These are phyloP conservation scores for Cryptococcus maquisensis DNA, from an alignment of 1,284 basidiomycete species.

Conservation along the genomic window DNA sequence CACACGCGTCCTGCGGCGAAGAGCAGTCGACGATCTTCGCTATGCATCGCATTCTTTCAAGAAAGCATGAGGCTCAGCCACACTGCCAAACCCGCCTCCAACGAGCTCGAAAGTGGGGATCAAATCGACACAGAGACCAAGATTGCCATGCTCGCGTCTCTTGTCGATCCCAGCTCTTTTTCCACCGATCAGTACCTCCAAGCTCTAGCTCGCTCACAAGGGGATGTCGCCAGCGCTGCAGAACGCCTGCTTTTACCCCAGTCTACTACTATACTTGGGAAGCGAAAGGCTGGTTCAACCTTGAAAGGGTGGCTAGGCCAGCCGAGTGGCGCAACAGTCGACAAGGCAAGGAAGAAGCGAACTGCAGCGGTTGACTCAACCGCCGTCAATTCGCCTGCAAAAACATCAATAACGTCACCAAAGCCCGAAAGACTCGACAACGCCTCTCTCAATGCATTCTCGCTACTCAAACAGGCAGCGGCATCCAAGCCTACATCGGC, in stretches of 20 bases:
- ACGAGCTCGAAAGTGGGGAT: not conserved
- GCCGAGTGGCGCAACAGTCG: not conserved
- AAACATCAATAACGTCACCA: not conserved
- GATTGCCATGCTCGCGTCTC: slow-evolving; percentile 36
- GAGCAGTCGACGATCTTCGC: not conserved
- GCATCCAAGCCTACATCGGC: not conserved
- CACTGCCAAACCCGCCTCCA: not conserved
- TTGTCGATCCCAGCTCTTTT: slow-evolving; percentile 41
- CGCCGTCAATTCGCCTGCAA: not conserved
- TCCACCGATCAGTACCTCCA: slow-evolving; percentile 51
- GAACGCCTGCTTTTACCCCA: slow-evolving; percentile 49
- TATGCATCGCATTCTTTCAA: not conserved
- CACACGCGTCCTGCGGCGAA: too few species aligned
- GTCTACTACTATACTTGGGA: slow-evolving; percentile 36
- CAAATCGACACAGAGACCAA: slow-evolving; percentile 28
- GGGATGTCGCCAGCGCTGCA: slow-evolving; percentile 59
- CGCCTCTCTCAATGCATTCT: slow-evolving; percentile 7
- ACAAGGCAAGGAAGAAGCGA: not conserved
- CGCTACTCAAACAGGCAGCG: not conserved
- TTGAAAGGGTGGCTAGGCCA: slow-evolving; percentile 58
- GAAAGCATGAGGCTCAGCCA: not conserved
- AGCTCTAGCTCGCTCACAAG: slow-evolving; percentile 59
- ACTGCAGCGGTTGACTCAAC: not conserved
- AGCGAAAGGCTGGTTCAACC: slow-evolving; percentile 50
- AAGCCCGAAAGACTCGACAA: slow-evolving; percentile 25